Base-by-base conservation (phyloP, 805 yeast species). In the Candida nemodendra region DNA sequence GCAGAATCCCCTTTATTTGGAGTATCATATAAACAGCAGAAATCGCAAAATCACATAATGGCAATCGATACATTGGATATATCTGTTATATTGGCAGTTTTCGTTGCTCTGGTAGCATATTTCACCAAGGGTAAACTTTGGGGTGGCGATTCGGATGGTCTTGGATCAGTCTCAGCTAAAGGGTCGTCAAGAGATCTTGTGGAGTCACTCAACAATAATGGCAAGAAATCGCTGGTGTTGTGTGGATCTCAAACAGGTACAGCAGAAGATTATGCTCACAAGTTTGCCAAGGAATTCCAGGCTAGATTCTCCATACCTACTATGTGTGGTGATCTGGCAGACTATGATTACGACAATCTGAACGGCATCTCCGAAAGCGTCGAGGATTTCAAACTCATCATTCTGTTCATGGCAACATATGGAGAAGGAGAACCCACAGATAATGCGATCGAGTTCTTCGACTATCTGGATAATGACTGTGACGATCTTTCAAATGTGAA, bases 371-470 rank as follows among this genome's bases (percentile, higher is more conserved):
- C 81, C 15, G 66, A 69, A 13, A 75, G 76, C 42, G 68, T 76
- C 38, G 65, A 76, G n/a, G 79, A 79, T 15, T 79, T 88, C 45
- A 46, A 55, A 29, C 42, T 58, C n/a, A 61, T 67, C 19, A 65
- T 68, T 41, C 82, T 91, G 55, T 72, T 91, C 57, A 71, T 89
- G 66, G 93, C 98, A 22, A 88, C 96, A 9, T 93, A 93, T 54
- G 99, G 99, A 52, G 99, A 91, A 66, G 99, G 99, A 58, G 99
- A 91, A 61, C 95, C 95, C 51, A 91, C 99, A 11, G 99, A 91
- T 61, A 86, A 87, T 53, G 93, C 97, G n/a, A 75, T 76, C 28
- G 79, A 78, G 26, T 87, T 93, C 59, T 80, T 78, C 57, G 84
- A 81, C 41, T 79, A 68, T 56, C 73, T 90, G 54, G 76, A 79